Evolutionary conservation across 805 yeast species (phyloP), one percentile per base, ranked within the genome.

Genomic region (Trichomonascus vanleenenianus): DNA sequence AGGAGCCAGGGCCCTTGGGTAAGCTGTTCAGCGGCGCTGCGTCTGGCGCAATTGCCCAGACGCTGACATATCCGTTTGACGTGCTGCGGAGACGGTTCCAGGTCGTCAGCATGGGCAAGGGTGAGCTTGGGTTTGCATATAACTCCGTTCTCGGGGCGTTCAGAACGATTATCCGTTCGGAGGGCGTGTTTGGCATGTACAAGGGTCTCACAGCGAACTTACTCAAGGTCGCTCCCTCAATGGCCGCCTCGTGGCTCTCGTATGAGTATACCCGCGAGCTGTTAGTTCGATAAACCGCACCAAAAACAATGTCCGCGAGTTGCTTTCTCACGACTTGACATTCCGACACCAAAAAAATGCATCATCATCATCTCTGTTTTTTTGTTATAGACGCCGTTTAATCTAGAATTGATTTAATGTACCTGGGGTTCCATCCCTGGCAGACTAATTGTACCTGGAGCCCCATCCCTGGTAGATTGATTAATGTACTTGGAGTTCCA

Each of bases 161-260:
- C 30, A 60, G 65, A 2, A 74, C 83, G 3, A 86, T 91, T 32
- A 79, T 83, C 48, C 72, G 65, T 50, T 66, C 71, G 16, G 97
- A 91, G 62, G 97, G 97, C 1, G 67, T 85, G 50, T 82, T 79
- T 62, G 97, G 94, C 53, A 65, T 81, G 30, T 70, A 85, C 43
- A 78, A 80, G 55, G 84, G 77, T 16, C 58, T 67, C 46, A 45
- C 58, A 2, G 93, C 95, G 1, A 87, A 87, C 59, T 70, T 86
- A 61, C 81, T 85, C 71, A 91, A 89, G 61, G 93, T 91, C 3
- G 84, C 87, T 40, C 97, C 97, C 0, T 81, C 93, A 11, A 91
- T 93, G 89, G 97, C 97, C 3, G 87, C 89, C 14, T 86, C 91
- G 49, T 91, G 97, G 96, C 70, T 88, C 55, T 79, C 86, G 43